These are phyloP conservation scores for Candida jianshihensis DNA, from an alignment of 805 yeast genomes.

Conservation along the genomic window DNA sequence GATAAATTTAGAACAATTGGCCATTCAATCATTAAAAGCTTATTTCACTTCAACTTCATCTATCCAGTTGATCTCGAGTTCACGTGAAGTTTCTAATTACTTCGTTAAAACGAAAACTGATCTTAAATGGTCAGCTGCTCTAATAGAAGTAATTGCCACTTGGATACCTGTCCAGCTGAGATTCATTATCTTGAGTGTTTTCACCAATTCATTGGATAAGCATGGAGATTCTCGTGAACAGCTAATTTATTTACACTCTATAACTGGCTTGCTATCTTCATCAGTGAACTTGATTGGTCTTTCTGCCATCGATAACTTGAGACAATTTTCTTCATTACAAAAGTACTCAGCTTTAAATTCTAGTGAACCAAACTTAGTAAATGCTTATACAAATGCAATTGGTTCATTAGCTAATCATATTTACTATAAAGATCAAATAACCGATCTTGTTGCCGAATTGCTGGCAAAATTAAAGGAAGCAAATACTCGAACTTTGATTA, in stretches of 20 bases:
- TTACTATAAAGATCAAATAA: slow-evolving; percentile 80
- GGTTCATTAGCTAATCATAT: slow-evolving; percentile 68
- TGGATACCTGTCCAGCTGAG: slow-evolving; percentile 80
- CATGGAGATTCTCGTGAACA: slow-evolving; percentile 15
- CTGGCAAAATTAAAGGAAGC: slow-evolving; percentile 33
- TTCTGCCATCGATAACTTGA: slow-evolving; percentile 73
- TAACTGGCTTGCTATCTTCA: slow-evolving; percentile 60
- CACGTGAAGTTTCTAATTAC: slow-evolving; percentile 44
- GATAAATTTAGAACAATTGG: slow-evolving; percentile 23
- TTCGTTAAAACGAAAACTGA: slow-evolving; percentile 29
- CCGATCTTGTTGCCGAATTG: slow-evolving; percentile 73
- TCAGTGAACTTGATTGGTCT: slow-evolving; percentile 82
- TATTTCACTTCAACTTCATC: slow-evolving; percentile 60
- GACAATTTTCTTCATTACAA: slow-evolving; percentile 49
- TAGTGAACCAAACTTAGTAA: slow-evolving; percentile 24
- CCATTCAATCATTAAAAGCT: slow-evolving; percentile 40
- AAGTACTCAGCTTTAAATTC: slow-evolving; percentile 21
- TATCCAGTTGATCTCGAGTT: slow-evolving; percentile 51
- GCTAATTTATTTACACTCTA: slow-evolving; percentile 33
- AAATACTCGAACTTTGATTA: slow-evolving; percentile 1
- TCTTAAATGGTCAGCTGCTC: slow-evolving; percentile 43
- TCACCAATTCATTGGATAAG: slow-evolving; percentile 28
- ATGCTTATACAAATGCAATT: slow-evolving; percentile 49
- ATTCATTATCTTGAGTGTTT: slow-evolving; percentile 51
- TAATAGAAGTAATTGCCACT: slow-evolving; percentile 59